Evolutionary conservation across 148 eudicot species (phyloP).

Genomic region (Camellia japonica): DNA sequence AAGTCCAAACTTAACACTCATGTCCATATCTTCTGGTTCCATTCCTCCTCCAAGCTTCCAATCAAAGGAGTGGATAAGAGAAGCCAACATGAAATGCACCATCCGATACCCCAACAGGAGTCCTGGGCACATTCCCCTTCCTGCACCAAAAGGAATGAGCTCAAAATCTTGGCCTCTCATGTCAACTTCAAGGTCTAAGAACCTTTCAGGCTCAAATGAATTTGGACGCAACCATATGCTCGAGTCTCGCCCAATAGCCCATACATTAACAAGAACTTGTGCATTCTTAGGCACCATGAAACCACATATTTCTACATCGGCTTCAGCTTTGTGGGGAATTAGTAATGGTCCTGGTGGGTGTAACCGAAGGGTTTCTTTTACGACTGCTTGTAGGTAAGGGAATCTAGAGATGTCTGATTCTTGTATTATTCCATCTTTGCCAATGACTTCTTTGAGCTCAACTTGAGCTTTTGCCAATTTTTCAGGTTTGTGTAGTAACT

Average conservation of each 20-base stretch:
- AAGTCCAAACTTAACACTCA: slow-evolving; percentile 28
- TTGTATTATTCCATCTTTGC: slow-evolving; percentile 18
- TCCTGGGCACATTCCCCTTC: not conserved
- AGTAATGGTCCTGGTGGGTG: slow-evolving; percentile 33
- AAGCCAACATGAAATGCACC: slow-evolving; percentile 2
- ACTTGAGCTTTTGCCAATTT: slow-evolving; percentile 24
- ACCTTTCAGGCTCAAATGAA: slow-evolving; percentile 32
- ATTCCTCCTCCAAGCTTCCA: slow-evolving; percentile 28
- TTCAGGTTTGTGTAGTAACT: slow-evolving; percentile 26
- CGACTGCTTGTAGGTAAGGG: slow-evolving; percentile 32
- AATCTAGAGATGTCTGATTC: slow-evolving; percentile 23
- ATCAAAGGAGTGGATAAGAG: slow-evolving; percentile 26
- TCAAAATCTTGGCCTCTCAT: slow-evolving; percentile 28
- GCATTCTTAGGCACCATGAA: slow-evolving; percentile 30
- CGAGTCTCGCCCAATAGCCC: slow-evolving; percentile 33
- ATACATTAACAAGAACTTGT: slow-evolving; percentile 33
- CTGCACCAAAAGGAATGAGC: slow-evolving; percentile 23
- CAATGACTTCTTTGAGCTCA: slow-evolving; percentile 25
- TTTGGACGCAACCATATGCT: slow-evolving; percentile 23
- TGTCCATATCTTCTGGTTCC: slow-evolving; percentile 15
- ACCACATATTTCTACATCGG: slow-evolving; percentile 15
- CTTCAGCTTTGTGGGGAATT: slow-evolving; percentile 27
- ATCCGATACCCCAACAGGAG: not conserved
- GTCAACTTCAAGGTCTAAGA: slow-evolving; percentile 18
- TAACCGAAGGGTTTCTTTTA: slow-evolving; percentile 27